These are phyloP conservation scores for Fraxinus angustifolia DNA, from an alignment of 305 asterid genomes.

Conservation along the genomic window DNA sequence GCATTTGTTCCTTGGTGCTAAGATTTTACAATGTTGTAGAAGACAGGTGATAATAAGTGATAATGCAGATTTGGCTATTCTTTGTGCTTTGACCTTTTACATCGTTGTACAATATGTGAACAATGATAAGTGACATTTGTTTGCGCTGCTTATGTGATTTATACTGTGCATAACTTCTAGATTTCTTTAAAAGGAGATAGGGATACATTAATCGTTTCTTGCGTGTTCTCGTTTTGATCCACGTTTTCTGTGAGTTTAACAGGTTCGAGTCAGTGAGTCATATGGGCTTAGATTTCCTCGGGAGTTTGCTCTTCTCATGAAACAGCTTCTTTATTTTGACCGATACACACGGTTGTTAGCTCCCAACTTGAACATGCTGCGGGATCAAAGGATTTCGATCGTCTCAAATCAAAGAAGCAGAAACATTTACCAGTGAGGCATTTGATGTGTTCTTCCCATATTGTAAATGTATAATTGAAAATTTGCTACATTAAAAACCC, in stretches of 20 bases:
- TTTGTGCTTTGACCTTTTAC: background rate
- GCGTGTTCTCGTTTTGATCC: slow-evolving; percentile 11
- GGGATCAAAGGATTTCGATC: slow-evolving; percentile 81
- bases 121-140: background rate
- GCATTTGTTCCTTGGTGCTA: background rate
- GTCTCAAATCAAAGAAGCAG: slow-evolving; percentile 47
- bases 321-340: slow-evolving; percentile 90
- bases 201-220: background rate
- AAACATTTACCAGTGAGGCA: slow-evolving; percentile 28
- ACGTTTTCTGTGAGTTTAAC: slow-evolving; percentile 10
- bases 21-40: background rate
- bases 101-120: background rate
- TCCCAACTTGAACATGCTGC: slow-evolving; percentile 89
- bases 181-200: background rate
- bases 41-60: background rate
- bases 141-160: background rate
- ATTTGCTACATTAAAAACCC: background rate
- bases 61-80: background rate
- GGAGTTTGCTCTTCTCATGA: slow-evolving; percentile 95
- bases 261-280: slow-evolving; percentile 95
- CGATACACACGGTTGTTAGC: slow-evolving; percentile 90
- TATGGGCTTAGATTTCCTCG: slow-evolving; percentile 92
- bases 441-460: background rate
- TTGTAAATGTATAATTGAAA: background rate
- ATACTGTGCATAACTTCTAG: background rate